Percentiles rank a stretch among this genome's conserved stretches.
Evolutionary conservation across 1,284 basidiomycete species (phyloP).

Genomic region (Exobasidium rhododendri): DNA sequence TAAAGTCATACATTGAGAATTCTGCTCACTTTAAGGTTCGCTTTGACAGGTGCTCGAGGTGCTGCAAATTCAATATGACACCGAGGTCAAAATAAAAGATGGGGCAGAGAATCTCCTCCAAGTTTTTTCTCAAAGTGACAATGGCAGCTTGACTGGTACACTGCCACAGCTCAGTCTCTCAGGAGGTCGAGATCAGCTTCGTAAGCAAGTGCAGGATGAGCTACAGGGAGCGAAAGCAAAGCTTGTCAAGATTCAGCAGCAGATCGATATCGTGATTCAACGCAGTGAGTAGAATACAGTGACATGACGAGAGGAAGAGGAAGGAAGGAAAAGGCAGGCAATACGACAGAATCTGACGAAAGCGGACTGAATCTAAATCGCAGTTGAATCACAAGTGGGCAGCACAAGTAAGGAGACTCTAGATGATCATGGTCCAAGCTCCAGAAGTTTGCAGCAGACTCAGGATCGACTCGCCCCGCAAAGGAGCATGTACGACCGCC

Average conservation of each 20-base stretch:
- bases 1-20: background rate
- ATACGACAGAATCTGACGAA: too few relatives aligned
- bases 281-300: background rate
- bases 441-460: background rate
- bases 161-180: background rate
- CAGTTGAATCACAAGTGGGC: conserved; percentile 1
- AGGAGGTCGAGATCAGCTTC: conserved; percentile 60
- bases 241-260: conserved; percentile 66
- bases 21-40: background rate
- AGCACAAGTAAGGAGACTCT: background rate
- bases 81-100: conserved; percentile 74
- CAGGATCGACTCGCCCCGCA: too few relatives aligned
- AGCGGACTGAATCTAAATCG: background rate
- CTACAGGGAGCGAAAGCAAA: conserved; percentile 68
- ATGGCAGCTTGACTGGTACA: background rate
- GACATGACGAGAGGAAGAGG: background rate
- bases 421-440: background rate
- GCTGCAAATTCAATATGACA: conserved; percentile 66
- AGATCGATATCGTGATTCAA: conserved; percentile 65
- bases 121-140: conserved; percentile 57
- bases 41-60: conserved; percentile 59
- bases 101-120: conserved; percentile 78
- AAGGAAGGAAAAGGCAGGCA: too few relatives aligned
- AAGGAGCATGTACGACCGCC: too few relatives aligned
- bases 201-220: conserved; percentile 72